Base-by-base conservation (phyloP, 2,329 filamentous ascomycete species). In the Aureobasidium sp. region DNA sequence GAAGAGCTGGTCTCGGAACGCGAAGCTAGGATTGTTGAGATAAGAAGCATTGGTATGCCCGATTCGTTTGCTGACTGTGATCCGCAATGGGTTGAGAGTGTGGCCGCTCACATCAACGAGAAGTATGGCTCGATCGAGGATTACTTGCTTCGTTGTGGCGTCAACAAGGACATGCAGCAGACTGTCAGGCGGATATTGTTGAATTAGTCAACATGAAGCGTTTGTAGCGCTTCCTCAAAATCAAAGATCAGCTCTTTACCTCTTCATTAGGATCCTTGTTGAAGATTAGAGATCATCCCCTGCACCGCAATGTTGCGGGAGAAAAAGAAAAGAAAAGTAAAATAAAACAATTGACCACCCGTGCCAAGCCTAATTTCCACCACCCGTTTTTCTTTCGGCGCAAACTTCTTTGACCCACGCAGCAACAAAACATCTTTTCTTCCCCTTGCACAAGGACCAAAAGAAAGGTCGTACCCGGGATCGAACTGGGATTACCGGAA, bases 51-150 rank as follows among this genome's bases (percentile, higher is more conserved):
- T 66, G 90, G 91, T 0, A 75, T 96, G 56, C 81, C 85, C 0
- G 84, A 87, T n/a, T 84, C 86, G 2, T 96, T 91, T 79, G 87
- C 83, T 0, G 78, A 80, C 25, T 90, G 88, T 67, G 83, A 86
- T 2, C 72, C 75, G 5, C 81, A 83, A 2, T 86, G 92, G 76
- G 85, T 90, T n/a, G 67, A 71, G 17, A 78, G 77, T 12, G 79
- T 91, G 4, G 73, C 79, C 31, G 70, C 68, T 17, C 84, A 90
- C 70, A 73, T 96, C 5, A 70, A 82, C 1, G 72, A 77, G 3
- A 79, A 75, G 58, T 88, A 91, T 72, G 88, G 88, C 0, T 86
- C 88, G 1, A 76, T 91, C 1, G 75, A 83, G 37, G 73, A 70
- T 11, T 96, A 95, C 74, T 74, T 93, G 62, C 77, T 81, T 62